A percentile compares a stretch with the other conserved stretches of the same genome.
These are phyloP conservation scores for Firmiana major DNA, from an alignment of 345 rosid genomes.

Conservation along the genomic window DNA sequence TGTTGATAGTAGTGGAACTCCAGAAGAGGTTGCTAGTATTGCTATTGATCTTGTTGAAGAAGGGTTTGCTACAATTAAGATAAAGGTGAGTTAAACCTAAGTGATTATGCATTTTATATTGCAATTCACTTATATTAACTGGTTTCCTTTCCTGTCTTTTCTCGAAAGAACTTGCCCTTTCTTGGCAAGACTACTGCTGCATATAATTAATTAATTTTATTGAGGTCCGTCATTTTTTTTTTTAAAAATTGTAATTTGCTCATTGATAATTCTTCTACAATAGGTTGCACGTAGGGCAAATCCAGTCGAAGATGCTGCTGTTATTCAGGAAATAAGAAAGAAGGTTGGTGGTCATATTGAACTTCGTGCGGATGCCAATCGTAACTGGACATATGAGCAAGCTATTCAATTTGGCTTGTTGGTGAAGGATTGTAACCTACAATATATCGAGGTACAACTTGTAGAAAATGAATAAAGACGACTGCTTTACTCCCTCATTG, in stretches of 20 bases:
- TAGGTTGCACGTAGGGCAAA: slow-evolving; percentile 80
- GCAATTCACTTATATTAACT: neutral
- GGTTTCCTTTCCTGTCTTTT: neutral
- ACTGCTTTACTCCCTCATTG: neutral
- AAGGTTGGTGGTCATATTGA: slow-evolving; percentile 56
- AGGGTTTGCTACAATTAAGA: slow-evolving; percentile 82
- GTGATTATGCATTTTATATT: neutral
- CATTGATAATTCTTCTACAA: slow-evolving; percentile 17
- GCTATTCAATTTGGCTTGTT: slow-evolving; percentile 61
- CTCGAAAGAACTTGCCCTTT: neutral
- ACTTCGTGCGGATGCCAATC: slow-evolving; percentile 93
- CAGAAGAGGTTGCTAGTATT: slow-evolving; percentile 62
- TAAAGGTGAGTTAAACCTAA: slow-evolving; percentile 53
- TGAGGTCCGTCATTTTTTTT: neutral
- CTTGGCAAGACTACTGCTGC: neutral
- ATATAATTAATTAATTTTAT: neutral
- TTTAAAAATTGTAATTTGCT: neutral
- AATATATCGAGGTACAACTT: slow-evolving; percentile 75
- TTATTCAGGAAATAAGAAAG: slow-evolving; percentile 74
- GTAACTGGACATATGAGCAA: slow-evolving; percentile 80
- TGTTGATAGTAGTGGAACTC: slow-evolving; percentile 70
- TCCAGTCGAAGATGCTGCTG: slow-evolving; percentile 76
- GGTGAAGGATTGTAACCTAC: slow-evolving; percentile 70
- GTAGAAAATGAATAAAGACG: neutral
- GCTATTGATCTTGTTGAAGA: slow-evolving; percentile 67